These are phyloP conservation scores for Rozella allomycis DNA, from an alignment of 371 early-diverging fungal genomes.

Conservation along the genomic window DNA sequence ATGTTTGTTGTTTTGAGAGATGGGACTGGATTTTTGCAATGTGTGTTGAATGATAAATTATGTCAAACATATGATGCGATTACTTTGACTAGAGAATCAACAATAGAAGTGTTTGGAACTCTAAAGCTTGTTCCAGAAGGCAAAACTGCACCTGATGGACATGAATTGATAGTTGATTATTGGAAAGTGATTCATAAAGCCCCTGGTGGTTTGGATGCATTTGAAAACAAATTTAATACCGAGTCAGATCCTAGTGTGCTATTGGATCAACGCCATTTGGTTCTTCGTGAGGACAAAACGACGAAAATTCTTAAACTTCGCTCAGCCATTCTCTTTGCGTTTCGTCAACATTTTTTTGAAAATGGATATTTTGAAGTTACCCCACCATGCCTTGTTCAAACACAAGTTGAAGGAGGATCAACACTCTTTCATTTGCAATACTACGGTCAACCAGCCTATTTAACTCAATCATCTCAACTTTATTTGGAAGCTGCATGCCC, in stretches of 20 bases:
- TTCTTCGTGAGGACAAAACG: conserved; percentile 80
- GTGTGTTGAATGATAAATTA: conserved; percentile 64
- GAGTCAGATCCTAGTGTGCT: conserved; percentile 74
- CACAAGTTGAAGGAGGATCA: conserved; percentile 98
- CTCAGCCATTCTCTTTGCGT: conserved; percentile 61
- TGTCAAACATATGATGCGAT: conserved; percentile 86
- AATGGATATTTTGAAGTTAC: conserved; percentile 79
- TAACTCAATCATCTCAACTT: conserved; percentile 98
- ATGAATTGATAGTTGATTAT: conserved; percentile 84
- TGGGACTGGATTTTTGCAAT: conserved; percentile 82
- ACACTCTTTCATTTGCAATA: conserved; percentile 94
- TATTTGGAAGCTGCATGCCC: conserved; percentile 97
- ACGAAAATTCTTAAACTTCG: conserved; percentile 79
- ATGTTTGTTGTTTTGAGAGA: conserved; percentile 82
- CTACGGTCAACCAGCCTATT: conserved; percentile 90
- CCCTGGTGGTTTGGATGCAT: conserved; percentile 83
- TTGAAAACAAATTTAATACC: conserved; percentile 63
- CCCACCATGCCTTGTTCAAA: conserved; percentile 99
- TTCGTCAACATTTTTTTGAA: conserved; percentile 81
- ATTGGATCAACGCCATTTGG: conserved; percentile 88
- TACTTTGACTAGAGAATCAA: conserved; percentile 76
- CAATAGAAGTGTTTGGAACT: conserved; percentile 64
- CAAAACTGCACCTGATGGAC: conserved; percentile 84
- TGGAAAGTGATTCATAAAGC: conserved; percentile 86
- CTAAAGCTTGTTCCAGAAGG: conserved; percentile 75